Conservation (phyloP, 495 filamentous ascomycete genomes). For the Penicillium fimorum region DNA sequence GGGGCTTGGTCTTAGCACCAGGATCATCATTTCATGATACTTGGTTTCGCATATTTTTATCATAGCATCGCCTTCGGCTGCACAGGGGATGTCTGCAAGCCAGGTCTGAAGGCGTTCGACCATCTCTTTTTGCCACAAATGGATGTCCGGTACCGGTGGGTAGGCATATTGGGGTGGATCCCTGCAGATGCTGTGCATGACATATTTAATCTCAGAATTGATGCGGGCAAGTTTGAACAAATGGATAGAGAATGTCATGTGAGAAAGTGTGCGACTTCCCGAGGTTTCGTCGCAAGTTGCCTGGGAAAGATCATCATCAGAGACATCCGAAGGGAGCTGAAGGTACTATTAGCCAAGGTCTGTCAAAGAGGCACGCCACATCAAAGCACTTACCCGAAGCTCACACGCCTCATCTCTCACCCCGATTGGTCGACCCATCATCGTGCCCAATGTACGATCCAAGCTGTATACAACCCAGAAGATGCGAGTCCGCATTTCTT, state of each 20-base stretch:
- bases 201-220: constrained; percentile 51
- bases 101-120: constrained; percentile 33
- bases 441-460: constrained; percentile 46
- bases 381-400: constrained; percentile 33
- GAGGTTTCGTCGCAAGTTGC: not conserved
- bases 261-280: constrained; percentile 20
- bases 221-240: constrained; percentile 42
- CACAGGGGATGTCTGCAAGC: constrained; percentile 29
- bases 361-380: not conserved
- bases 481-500: constrained; percentile 49
- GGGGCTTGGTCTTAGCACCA: constrained; percentile 44
- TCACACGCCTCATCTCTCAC: constrained; percentile 50
- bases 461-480: constrained; percentile 51
- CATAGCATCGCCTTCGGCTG: constrained; percentile 18
- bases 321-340: constrained; percentile 34
- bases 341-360: constrained; percentile 2
- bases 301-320: constrained; percentile 29
- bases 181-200: constrained; percentile 45
- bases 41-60: constrained; percentile 33
- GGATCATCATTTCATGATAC: constrained; percentile 46
- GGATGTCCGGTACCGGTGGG: constrained; percentile 39
- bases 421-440: constrained; percentile 52
- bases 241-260: constrained; percentile 44
- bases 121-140: constrained; percentile 42
- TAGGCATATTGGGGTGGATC: constrained; percentile 40